Percentiles rank a stretch among this genome's conserved stretches.
These are phyloP conservation scores for Trichosanthes cucumerina DNA, from an alignment of 306 rosid genomes.

Conservation along the genomic window DNA sequence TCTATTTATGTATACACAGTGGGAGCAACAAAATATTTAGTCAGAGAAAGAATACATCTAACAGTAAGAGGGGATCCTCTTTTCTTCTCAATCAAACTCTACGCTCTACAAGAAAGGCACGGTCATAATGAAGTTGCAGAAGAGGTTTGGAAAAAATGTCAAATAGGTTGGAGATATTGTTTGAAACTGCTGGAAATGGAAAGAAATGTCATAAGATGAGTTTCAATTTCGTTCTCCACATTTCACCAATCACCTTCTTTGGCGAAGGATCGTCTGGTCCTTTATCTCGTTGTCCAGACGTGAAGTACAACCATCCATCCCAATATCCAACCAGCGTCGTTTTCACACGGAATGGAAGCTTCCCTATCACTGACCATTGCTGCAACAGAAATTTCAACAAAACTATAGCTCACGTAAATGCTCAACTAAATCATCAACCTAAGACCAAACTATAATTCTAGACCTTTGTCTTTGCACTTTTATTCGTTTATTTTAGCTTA, in stretches of 20 bases:
- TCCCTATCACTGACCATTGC: constrained; percentile 86
- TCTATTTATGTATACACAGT: not conserved
- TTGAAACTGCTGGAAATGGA: not conserved
- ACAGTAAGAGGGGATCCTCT: not conserved
- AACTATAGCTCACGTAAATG: not conserved
- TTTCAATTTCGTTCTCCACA: constrained; percentile 75
- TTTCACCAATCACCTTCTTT: constrained; percentile 64
- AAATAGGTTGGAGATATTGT: not conserved
- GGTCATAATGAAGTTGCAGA: not conserved
- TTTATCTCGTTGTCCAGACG: constrained; percentile 89
- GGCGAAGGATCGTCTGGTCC: constrained; percentile 82
- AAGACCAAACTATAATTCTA: not conserved
- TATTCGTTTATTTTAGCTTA: not conserved
- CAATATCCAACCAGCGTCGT: constrained; percentile 78
- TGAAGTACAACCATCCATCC: constrained; percentile 87
- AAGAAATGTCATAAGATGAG: constrained; percentile 20
- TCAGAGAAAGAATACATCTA: not conserved
- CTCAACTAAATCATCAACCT: not conserved
- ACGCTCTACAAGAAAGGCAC: constrained; percentile 1
- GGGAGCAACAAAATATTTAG: not conserved
- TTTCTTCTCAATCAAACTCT: not conserved
- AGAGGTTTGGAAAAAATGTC: not conserved
- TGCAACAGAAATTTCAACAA: constrained; percentile 21
- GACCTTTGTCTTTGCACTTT: not conserved
- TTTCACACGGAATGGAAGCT: constrained; percentile 80